phyloP scores from a whole-genome alignment of 768 basidiomycete genomes.

The Erythrobasidium yunnanense region DNA sequence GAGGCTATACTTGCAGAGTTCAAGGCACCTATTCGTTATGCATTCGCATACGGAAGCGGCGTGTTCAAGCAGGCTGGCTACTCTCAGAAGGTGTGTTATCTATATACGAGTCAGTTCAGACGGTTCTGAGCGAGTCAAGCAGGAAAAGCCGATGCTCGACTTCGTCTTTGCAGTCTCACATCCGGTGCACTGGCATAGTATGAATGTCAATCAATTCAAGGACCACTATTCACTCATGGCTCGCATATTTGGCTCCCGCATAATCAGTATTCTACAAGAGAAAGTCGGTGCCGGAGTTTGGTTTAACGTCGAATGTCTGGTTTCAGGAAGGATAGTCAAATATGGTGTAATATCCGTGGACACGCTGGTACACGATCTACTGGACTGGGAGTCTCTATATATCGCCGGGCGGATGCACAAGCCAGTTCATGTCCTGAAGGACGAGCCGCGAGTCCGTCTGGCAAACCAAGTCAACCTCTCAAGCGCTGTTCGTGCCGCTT shows the following conservation, averaged over 20 bases:
- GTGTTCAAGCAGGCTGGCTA: slow-evolving; percentile 90
- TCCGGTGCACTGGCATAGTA: slow-evolving; percentile 81
- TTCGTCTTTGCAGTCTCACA: slow-evolving; percentile 95
- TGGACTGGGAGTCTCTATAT: slow-evolving; percentile 88
- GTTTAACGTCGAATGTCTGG: slow-evolving; percentile 84
- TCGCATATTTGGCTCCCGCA: slow-evolving; percentile 68
- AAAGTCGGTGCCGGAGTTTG: slow-evolving; percentile 65
- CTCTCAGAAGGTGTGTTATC: slow-evolving; percentile 21
- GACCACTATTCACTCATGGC: slow-evolving; percentile 81
- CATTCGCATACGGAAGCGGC: slow-evolving; percentile 93
- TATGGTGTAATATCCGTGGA: slow-evolving; percentile 92
- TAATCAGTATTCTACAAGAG: slow-evolving; percentile 65
- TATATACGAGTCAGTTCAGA: neutral
- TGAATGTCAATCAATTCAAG: slow-evolving; percentile 86
- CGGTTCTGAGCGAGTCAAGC: neutral
- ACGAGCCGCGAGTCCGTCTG: slow-evolving; percentile 79
- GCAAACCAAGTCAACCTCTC: slow-evolving; percentile 89
- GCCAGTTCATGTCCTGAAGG: slow-evolving; percentile 76
- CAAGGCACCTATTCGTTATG: slow-evolving; percentile 85
- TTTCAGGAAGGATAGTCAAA: slow-evolving; percentile 68
- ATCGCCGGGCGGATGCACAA: slow-evolving; percentile 95
- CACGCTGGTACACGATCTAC: slow-evolving; percentile 73
- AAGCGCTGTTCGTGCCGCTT: slow-evolving; percentile 77
- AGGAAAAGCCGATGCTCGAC: slow-evolving; percentile 70
- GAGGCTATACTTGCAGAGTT: slow-evolving; percentile 70